Evolutionary conservation across 352 stramenopile genomes (phyloP), one percentile per base, ranked within the genome.

Genomic region (Globisporangium paroecandrum): DNA sequence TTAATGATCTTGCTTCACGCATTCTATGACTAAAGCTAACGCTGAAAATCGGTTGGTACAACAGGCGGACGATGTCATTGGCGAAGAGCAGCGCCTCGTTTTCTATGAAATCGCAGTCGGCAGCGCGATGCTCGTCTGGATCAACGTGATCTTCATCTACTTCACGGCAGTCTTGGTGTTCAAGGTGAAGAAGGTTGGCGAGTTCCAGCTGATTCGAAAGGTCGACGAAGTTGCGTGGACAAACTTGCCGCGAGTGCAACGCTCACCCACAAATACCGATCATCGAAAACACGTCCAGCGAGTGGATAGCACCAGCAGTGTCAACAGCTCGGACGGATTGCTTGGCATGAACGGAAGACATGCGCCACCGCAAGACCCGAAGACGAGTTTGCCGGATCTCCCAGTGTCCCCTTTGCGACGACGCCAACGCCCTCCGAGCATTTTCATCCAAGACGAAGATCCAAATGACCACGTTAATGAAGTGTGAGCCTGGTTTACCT

Each of bases 71-170:
- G 82, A 93, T 62, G 72, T 86, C 27, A 89, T 93, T 9, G 85
- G 85, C 55, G 85, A 93, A 70, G 85, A 93, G 66, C 82, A 94
- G 61, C 92, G 90, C 53, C 76, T 91, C 46, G 79, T 94, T 29
- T 96, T 94, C 69, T 93, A 92, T 47, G 88, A 96, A 65, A 96
- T 96, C 54, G 86, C 88, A 20, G 83, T 94, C 25, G 88, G 84
- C 8, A 96, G 86, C 61, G 73, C 81, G 34, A 81, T 94, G 77
- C 81, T 96, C 3, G 67, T 94, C 65, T 94, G 86, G 86, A 93
- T 96, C 62, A 96, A 96, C 65, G 83, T 95, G 38, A 73, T 93
- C 70, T 90, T 95, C 63, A 95, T 95, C 66, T 95, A 95, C 75
- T 75, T 93, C 58, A 91, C 83, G 29, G 88, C 88, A 27, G 86